Conservation (phyloP, 2,329 filamentous ascomycete species). For the Sporothrix euskadiensis region DNA sequence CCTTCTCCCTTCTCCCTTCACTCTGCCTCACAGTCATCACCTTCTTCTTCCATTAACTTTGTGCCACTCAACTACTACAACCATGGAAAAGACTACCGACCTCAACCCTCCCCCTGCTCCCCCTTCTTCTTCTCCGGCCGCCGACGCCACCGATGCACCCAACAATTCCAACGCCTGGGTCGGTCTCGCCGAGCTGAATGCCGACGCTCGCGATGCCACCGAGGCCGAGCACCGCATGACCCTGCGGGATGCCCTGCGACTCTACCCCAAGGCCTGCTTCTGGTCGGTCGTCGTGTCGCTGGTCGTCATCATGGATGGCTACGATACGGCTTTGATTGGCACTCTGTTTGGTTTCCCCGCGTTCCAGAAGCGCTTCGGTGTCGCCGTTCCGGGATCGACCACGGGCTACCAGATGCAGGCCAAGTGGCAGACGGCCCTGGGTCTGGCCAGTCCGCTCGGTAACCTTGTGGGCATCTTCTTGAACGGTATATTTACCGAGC, state of each 20-base stretch:
- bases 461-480: conserved; percentile 57
- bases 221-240: conserved; percentile 26
- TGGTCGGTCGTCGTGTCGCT: conserved; percentile 37
- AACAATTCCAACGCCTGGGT: conserved; percentile 13
- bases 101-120: background rate
- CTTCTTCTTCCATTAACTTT: background rate
- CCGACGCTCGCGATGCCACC: conserved; percentile 18
- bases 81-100: background rate
- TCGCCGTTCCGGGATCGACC: background rate
- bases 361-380: conserved; percentile 37
- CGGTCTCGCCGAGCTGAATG: background rate
- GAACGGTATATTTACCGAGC: conserved; percentile 54
- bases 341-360: conserved; percentile 37
- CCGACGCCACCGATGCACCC: background rate
- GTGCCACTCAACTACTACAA: background rate
- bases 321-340: conserved; percentile 36
- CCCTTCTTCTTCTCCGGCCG: background rate
- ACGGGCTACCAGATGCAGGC: conserved; percentile 37
- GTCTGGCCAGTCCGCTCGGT: conserved; percentile 55
- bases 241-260: conserved; percentile 28
- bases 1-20: background rate
- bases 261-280: conserved; percentile 40
- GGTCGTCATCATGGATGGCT: conserved; percentile 48
- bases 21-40: background rate
- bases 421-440: conserved; percentile 58